Conservation (phyloP, 441 rosid genomes). For the Populus hybrid region DNA sequence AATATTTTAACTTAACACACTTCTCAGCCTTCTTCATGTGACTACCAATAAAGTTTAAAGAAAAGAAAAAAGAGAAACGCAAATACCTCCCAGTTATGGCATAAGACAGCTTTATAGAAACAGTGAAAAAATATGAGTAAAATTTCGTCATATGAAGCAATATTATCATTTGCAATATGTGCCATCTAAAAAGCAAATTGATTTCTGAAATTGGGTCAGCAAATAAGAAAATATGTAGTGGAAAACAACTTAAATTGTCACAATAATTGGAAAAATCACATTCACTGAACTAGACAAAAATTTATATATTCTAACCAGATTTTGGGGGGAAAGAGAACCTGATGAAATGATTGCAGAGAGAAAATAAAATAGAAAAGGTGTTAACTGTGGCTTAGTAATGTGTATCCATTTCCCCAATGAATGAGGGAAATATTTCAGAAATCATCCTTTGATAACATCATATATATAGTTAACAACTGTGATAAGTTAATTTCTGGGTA, state of each 20-base stretch:
- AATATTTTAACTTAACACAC: not conserved
- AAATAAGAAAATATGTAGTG: not conserved
- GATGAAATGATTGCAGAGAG: not conserved
- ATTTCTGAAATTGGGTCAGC: not conserved
- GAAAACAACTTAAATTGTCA: not conserved
- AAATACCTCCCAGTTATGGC: not conserved
- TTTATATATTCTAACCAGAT: not conserved
- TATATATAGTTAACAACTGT: not conserved
- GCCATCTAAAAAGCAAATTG: not conserved
- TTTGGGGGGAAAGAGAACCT: not conserved
- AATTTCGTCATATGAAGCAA: not conserved
- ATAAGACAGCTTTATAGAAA: not conserved
- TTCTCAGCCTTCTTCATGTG: not conserved
- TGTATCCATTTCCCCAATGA: not conserved
- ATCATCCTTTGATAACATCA: not conserved
- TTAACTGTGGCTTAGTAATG: not conserved
- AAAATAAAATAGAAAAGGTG: not conserved
- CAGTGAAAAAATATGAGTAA: not conserved
- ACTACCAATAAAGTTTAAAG: not conserved
- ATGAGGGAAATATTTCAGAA: not conserved
- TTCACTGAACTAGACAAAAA: not conserved
- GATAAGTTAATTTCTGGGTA: not conserved
- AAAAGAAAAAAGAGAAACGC: not conserved
- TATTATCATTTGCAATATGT: not conserved
- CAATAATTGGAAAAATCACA: not conserved